Conservation (phyloP, 345 rosid genomes). For the Excoecaria cochinchinensis region DNA sequence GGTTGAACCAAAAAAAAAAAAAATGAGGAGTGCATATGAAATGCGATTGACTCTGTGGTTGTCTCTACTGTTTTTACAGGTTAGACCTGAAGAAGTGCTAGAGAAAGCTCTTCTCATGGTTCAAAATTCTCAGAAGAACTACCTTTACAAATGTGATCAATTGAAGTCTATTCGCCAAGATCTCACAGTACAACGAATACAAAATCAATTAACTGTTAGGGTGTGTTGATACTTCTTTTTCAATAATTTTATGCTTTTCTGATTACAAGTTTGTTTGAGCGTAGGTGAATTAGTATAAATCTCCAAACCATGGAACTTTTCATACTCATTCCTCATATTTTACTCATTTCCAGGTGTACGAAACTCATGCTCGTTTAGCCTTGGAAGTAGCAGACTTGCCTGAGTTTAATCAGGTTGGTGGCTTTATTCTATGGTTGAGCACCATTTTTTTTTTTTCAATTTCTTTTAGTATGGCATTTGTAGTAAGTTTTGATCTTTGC, state of each 20-base stretch:
- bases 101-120: slow-evolving; percentile 88
- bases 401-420: slow-evolving; percentile 92
- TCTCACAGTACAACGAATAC: slow-evolving; percentile 88
- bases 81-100: slow-evolving; percentile 94
- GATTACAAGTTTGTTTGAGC: not conserved
- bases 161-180: slow-evolving; percentile 99
- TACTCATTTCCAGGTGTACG: slow-evolving; percentile 71
- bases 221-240: slow-evolving; percentile 34
- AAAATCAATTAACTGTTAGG: slow-evolving; percentile 83
- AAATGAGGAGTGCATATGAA: not conserved
- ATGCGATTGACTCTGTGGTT: slow-evolving; percentile 2
- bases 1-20: not conserved
- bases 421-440: not conserved
- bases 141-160: slow-evolving; percentile 94
- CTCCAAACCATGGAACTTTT: not conserved
- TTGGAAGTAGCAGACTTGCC: slow-evolving; percentile 88
- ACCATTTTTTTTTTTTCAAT: not conserved
- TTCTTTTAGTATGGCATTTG: not conserved
- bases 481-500: not conserved
- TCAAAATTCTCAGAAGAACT: slow-evolving; percentile 81
- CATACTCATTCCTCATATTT: slow-evolving; percentile 11
- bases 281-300: no score
- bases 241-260: not conserved
- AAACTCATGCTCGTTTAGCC: slow-evolving; percentile 97
- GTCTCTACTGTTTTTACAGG: slow-evolving; percentile 46